Percentiles rank a stretch among this genome's conserved stretches.
Evolutionary conservation across 495 filamentous ascomycete genomes (phyloP).

Genomic region (Opeltia flavorubescens): DNA sequence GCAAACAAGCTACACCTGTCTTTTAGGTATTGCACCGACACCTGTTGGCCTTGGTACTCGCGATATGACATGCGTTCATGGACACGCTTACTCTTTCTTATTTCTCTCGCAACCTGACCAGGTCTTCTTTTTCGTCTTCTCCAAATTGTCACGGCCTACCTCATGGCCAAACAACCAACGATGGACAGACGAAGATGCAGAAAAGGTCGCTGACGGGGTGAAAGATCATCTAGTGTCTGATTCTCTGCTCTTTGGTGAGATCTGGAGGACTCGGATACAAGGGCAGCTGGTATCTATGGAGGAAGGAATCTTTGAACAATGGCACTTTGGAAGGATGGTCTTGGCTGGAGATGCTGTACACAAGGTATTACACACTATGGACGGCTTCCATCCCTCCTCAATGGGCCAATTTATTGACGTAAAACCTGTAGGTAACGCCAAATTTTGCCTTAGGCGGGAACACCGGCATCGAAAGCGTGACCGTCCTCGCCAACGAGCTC

Average conservation of each 20-base stretch:
- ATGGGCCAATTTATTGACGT: too few relatives aligned
- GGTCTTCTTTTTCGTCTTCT: conserved; percentile 7
- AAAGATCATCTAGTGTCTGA: neutral
- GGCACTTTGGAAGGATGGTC: conserved; percentile 5
- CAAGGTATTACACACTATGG: conserved; percentile 9
- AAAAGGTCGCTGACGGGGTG: conserved; percentile 7
- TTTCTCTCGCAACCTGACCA: conserved; percentile 2
- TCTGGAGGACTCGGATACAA: neutral
- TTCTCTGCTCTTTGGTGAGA: neutral
- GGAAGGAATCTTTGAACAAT: conserved; percentile 8
- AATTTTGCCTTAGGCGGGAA: too few relatives aligned
- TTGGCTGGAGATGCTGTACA: conserved; percentile 6
- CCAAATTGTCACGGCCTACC: neutral
- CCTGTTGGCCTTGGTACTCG: neutral
- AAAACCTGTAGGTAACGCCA: too few relatives aligned
- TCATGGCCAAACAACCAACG: neutral
- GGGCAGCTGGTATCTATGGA: conserved; percentile 2
- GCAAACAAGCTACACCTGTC: neutral
- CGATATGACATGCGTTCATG: neutral
- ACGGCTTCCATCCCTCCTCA: too few relatives aligned
- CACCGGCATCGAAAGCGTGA: too few relatives aligned
- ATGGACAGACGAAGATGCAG: conserved; percentile 5
- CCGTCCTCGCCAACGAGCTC: too few relatives aligned
- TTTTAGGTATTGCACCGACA: conserved; percentile 7
- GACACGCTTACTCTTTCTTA: neutral